Conservation (phyloP, 371 early-diverging fungal genomes). For the Synchytrium microbalum region DNA sequence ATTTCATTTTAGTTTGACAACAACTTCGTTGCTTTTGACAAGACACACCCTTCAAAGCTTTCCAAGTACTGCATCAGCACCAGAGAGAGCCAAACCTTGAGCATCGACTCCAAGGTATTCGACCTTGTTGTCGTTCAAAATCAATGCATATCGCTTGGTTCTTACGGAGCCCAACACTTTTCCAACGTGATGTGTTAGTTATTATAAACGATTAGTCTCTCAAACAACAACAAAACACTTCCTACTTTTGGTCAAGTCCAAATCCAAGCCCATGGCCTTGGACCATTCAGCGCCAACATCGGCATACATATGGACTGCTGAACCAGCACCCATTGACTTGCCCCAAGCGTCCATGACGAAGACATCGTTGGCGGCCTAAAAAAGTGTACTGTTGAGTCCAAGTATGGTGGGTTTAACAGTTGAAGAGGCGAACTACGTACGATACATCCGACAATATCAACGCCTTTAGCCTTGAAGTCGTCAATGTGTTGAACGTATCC, state of each 20-base stretch:
- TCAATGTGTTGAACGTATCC: slow-evolving; percentile 54
- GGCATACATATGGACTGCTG: slow-evolving; percentile 48
- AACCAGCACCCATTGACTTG: slow-evolving; percentile 40
- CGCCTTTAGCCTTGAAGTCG: slow-evolving; percentile 52
- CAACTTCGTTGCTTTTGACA: too few species aligned
- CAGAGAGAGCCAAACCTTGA: slow-evolving; percentile 41
- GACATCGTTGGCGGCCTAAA: slow-evolving; percentile 53
- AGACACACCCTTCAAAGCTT: slow-evolving; percentile 45
- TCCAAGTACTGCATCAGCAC: slow-evolving; percentile 42
- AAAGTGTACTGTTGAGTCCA: too few species aligned
- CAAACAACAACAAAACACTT: not conserved
- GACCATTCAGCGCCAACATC: slow-evolving; percentile 57
- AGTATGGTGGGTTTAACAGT: too few species aligned
- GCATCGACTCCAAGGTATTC: slow-evolving; percentile 65
- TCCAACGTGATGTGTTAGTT: slow-evolving; percentile 29
- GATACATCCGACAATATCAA: slow-evolving; percentile 57
- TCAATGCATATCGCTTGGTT: slow-evolving; percentile 59
- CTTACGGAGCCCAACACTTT: slow-evolving; percentile 49
- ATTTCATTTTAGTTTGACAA: too few species aligned
- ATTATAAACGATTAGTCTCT: slow-evolving; percentile 28
- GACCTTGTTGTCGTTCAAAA: slow-evolving; percentile 57
- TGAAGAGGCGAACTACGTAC: not conserved
- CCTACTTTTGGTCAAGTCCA: slow-evolving; percentile 40
- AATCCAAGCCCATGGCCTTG: slow-evolving; percentile 52
- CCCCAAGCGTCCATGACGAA: slow-evolving; percentile 72